A percentile compares a stretch with the other conserved stretches of the same genome.
These are phyloP conservation scores for Triticum dicoccoides DNA, from an alignment of 176 grass and related monocot genomes.

Conservation along the genomic window DNA sequence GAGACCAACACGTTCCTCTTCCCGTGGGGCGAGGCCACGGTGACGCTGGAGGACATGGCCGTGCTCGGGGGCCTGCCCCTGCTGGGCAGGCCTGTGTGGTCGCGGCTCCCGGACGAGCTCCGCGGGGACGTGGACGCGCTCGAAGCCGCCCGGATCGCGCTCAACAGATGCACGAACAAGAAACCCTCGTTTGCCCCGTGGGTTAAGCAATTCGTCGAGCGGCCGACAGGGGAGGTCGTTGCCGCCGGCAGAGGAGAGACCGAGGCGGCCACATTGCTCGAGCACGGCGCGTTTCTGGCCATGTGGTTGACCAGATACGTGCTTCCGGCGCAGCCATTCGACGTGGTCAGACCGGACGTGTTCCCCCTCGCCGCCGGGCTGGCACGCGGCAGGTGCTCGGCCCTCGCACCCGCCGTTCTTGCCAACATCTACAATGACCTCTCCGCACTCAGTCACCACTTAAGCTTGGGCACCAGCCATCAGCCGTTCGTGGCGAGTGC, in stretches of 20 bases:
- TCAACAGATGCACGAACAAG: constrained; percentile 67
- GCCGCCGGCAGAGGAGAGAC: neutral
- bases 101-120: neutral
- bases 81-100: neutral
- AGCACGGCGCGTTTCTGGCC: constrained; percentile 77
- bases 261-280: constrained; percentile 11
- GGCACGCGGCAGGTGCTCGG: constrained; percentile 48
- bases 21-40: constrained; percentile 85
- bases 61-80: constrained; percentile 52
- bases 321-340: constrained; percentile 27
- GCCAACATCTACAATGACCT: constrained; percentile 66
- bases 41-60: constrained; percentile 63
- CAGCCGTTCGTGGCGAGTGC: constrained; percentile 33
- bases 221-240: neutral
- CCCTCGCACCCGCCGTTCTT: constrained; percentile 65
- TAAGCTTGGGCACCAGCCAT: neutral
- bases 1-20: constrained; percentile 66
- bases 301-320: constrained; percentile 54
- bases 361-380: constrained; percentile 71
- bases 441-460: neutral
- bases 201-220: constrained; percentile 62
- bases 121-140: constrained; percentile 47
- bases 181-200: constrained; percentile 66
- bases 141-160: constrained; percentile 43
- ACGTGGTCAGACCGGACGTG: neutral